These are phyloP conservation scores for Helotiales sp. DNA, from an alignment of 2,329 filamentous ascomycete species.

Conservation along the genomic window DNA sequence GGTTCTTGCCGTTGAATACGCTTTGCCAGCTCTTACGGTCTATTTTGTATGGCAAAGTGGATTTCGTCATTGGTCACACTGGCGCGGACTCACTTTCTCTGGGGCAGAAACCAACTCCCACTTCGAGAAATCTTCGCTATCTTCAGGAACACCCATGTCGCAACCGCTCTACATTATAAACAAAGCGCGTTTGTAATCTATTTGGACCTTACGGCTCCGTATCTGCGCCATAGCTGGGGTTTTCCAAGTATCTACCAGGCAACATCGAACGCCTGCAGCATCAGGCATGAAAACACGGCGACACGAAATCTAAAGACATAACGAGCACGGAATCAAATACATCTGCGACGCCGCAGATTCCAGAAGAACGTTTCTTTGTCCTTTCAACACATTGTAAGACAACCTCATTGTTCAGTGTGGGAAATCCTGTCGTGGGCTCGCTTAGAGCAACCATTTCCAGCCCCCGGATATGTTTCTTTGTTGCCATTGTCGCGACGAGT, in stretches of 20 bases:
- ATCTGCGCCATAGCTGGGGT: background rate
- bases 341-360: background rate
- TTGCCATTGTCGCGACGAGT: slow-evolving; percentile 4
- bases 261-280: background rate
- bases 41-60: background rate
- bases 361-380: background rate
- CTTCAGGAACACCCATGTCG: background rate
- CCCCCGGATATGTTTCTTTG: background rate
- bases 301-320: background rate
- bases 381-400: background rate
- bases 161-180: background rate
- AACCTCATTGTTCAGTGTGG: background rate
- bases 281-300: background rate
- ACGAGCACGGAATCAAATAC: background rate
- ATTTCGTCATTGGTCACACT: background rate
- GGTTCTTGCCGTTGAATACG: background rate
- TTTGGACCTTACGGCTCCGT: background rate
- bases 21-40: background rate
- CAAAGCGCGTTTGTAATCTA: background rate
- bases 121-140: background rate
- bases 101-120: no score
- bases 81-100: background rate
- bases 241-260: background rate
- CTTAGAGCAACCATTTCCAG: slow-evolving; percentile 1
- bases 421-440: background rate